These are phyloP conservation scores for Flueggea neowawraea DNA, from an alignment of 441 rosid species.

Conservation along the genomic window DNA sequence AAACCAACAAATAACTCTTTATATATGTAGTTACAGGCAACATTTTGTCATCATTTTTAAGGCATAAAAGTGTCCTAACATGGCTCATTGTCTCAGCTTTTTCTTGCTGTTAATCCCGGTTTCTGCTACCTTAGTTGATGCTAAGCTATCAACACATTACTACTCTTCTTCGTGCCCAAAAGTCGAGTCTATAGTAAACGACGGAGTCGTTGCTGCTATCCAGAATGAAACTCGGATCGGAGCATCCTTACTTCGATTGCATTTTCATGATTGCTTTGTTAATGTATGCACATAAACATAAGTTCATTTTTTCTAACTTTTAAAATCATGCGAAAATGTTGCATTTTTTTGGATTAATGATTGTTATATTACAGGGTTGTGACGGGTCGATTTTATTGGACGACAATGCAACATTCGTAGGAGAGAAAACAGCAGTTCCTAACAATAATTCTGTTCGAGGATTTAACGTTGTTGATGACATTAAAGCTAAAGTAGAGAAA, in stretches of 20 bases:
- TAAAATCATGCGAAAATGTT: no score
- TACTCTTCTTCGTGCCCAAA: conserved; percentile 23
- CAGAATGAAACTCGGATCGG: conserved; percentile 28
- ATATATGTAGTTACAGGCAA: no score
- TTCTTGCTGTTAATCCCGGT: conserved; percentile 11
- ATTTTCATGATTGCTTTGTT: conserved; percentile 50
- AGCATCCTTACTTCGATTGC: conserved; percentile 41
- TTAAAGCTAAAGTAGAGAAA: conserved; percentile 33
- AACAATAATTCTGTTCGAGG: conserved; percentile 36
- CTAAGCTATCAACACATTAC: conserved; percentile 15
- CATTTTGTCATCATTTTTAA: no score
- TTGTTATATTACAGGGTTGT: conserved; percentile 32
- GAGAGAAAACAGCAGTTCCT: conserved; percentile 41
- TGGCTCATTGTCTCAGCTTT: neutral
- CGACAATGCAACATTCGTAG: conserved; percentile 25
- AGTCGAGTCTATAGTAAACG: conserved; percentile 16
- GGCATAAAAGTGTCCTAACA: no score
- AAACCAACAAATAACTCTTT: no score
- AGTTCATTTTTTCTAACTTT: neutral
- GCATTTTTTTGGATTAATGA: neutral
- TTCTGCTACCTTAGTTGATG: neutral
- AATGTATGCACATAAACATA: conserved; percentile 18
- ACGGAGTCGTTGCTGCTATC: conserved; percentile 20
- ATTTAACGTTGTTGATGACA: conserved; percentile 33
- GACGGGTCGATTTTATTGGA: conserved; percentile 43